These are phyloP conservation scores for Rhizopogon salebrosus DNA, from an alignment of 768 basidiomycete genomes.

Conservation along the genomic window DNA sequence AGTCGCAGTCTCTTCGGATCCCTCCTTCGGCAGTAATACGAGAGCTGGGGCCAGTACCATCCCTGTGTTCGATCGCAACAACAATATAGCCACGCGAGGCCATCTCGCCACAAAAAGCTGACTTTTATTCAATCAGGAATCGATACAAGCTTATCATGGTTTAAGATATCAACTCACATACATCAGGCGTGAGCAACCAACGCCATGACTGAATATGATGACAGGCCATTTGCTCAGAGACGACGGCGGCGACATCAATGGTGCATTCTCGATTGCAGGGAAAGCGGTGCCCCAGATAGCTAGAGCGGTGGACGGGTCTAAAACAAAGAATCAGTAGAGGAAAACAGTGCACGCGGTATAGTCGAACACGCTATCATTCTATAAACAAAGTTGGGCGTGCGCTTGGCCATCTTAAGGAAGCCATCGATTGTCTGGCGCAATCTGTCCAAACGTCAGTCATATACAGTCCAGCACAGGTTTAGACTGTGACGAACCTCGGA, in stretches of 20 bases:
- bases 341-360: background rate
- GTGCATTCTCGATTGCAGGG: conserved; percentile 23
- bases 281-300: conserved; percentile 28
- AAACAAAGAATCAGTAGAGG: background rate
- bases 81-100: conserved; percentile 43
- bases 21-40: conserved; percentile 16
- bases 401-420: conserved; percentile 27
- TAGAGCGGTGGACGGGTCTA: conserved; percentile 20
- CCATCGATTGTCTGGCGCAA: conserved; percentile 27
- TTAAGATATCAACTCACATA: conserved; percentile 19
- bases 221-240: conserved; percentile 28
- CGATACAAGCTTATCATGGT: too few relatives aligned
- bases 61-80: conserved; percentile 40
- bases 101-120: conserved; percentile 38
- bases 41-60: conserved; percentile 38
- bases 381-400: conserved; percentile 23
- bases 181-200: conserved; percentile 35
- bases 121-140: conserved; percentile 4
- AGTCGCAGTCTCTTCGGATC: conserved; percentile 24
- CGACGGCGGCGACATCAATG: conserved; percentile 12
- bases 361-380: conserved; percentile 20
- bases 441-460: conserved; percentile 5
- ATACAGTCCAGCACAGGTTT: background rate
- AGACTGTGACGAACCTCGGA: conserved; percentile 16
- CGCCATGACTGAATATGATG: conserved; percentile 43